Conservation (phyloP, 2,329 filamentous ascomycete genomes). For the Sphaceloma murrayae region DNA sequence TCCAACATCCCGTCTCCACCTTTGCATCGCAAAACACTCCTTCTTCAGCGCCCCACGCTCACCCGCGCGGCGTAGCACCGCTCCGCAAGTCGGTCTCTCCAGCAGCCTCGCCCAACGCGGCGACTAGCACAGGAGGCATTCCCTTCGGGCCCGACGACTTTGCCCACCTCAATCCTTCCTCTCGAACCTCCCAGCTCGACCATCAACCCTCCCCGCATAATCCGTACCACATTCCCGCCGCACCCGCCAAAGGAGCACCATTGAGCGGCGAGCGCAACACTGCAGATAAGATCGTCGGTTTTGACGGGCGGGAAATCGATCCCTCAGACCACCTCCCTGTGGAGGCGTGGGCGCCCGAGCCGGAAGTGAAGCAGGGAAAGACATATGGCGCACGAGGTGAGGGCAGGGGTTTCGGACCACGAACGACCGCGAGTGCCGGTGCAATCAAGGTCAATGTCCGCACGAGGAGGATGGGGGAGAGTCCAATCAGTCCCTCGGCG, state of each 20-base stretch:
- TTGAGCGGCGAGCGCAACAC: slow-evolving; percentile 19
- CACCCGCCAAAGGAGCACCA: slow-evolving; percentile 23
- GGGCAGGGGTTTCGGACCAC: slow-evolving; percentile 28
- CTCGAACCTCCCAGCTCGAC: slow-evolving; percentile 18
- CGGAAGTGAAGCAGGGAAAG: slow-evolving; percentile 48
- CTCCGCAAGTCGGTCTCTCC: slow-evolving; percentile 67
- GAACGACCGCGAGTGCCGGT: slow-evolving; percentile 16
- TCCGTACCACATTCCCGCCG: slow-evolving; percentile 22
- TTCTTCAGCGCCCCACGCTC: neutral
- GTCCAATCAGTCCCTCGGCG: too few relatives aligned
- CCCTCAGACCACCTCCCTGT: slow-evolving; percentile 72
- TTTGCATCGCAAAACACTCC: slow-evolving; percentile 15
- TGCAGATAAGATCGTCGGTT: slow-evolving; percentile 61
- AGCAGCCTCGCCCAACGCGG: slow-evolving; percentile 53
- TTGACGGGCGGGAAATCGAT: slow-evolving; percentile 68
- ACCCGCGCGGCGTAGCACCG: slow-evolving; percentile 39
- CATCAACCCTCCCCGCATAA: slow-evolving; percentile 19
- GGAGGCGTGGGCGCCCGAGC: slow-evolving; percentile 68
- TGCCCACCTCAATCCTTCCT: slow-evolving; percentile 56
- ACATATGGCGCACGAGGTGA: slow-evolving; percentile 27
- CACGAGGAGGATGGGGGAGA: slow-evolving; percentile 19
- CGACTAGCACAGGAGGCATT: too few relatives aligned
- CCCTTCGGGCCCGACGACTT: slow-evolving; percentile 71
- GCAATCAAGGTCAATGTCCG: slow-evolving; percentile 29
- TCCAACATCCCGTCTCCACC: slow-evolving; percentile 18